Conservation (phyloP, 2,329 filamentous ascomycete genomes). For the Thermoascus crustaceus region DNA sequence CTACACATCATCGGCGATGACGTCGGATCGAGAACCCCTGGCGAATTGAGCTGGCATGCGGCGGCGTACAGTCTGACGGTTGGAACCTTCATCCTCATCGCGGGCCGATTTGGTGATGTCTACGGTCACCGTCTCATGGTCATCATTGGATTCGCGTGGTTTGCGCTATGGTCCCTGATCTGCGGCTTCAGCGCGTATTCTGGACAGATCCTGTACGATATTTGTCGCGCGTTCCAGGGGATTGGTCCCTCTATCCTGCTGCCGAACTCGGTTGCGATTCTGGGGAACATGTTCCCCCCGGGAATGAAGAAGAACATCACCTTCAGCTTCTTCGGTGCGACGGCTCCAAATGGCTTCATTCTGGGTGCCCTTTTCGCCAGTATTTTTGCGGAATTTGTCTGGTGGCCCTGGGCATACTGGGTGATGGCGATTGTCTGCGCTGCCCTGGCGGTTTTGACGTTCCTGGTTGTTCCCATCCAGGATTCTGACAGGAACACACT, state of each 20-base stretch:
- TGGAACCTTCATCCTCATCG: slow-evolving; percentile 44
- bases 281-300: slow-evolving; percentile 35
- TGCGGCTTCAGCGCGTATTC: slow-evolving; percentile 37
- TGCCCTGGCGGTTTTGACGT: slow-evolving; percentile 21
- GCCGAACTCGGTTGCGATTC: slow-evolving; percentile 39
- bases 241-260: slow-evolving; percentile 39
- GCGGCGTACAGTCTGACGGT: slow-evolving; percentile 43
- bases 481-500: slow-evolving; percentile 16
- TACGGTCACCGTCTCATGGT: slow-evolving; percentile 45
- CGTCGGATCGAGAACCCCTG: not conserved
- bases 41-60: slow-evolving; percentile 33
- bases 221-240: slow-evolving; percentile 26
- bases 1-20: slow-evolving; percentile 5
- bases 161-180: slow-evolving; percentile 40
- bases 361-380: slow-evolving; percentile 33
- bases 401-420: slow-evolving; percentile 49
- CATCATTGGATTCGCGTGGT: slow-evolving; percentile 43
- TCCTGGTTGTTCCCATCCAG: slow-evolving; percentile 33
- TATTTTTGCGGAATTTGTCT: slow-evolving; percentile 32
- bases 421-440: slow-evolving; percentile 33
- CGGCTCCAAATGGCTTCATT: slow-evolving; percentile 34
- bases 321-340: slow-evolving; percentile 39
- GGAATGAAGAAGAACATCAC: slow-evolving; percentile 37
- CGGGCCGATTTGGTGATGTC: slow-evolving; percentile 43
- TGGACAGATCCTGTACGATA: slow-evolving; percentile 17